Evolutionary conservation across 2,329 filamentous ascomycete species (phyloP).

Genomic region (Penicillium sumatraense): DNA sequence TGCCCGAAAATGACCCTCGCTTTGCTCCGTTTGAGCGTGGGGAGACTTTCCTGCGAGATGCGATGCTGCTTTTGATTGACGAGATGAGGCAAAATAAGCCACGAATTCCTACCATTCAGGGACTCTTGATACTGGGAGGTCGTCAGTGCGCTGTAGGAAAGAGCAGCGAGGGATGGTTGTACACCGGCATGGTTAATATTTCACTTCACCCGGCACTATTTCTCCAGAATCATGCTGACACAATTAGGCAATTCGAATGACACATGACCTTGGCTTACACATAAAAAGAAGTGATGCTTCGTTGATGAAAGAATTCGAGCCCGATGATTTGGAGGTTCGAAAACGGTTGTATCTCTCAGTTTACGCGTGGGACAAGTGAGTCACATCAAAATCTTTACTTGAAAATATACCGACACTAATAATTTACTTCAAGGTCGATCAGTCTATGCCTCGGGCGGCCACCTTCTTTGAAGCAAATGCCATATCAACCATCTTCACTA

Average conservation of each 20-base stretch:
- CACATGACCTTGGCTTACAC: conserved; percentile 26
- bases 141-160: conserved; percentile 25
- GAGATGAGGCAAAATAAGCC: conserved; percentile 22
- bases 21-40: conserved; percentile 15
- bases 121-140: conserved; percentile 25
- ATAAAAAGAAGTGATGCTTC: conserved; percentile 15
- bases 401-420: not conserved
- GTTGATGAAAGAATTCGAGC: conserved; percentile 16
- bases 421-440: conserved; percentile 13
- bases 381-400: not conserved
- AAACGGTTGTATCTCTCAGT: conserved; percentile 23
- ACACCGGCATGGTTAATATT: conserved; percentile 23
- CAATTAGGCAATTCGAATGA: conserved; percentile 22
- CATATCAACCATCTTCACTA: conserved; percentile 9
- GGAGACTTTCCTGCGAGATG: conserved; percentile 18
- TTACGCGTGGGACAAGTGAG: conserved; percentile 26
- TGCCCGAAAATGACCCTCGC: conserved; percentile 15
- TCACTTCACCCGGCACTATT: not conserved
- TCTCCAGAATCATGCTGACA: not conserved
- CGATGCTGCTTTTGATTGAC: conserved; percentile 17
- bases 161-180: conserved; percentile 27
- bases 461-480: conserved; percentile 16
- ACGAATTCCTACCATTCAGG: conserved; percentile 24
- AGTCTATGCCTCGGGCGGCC: conserved; percentile 25
- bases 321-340: conserved; percentile 22